Evolutionary conservation across 176 grass and related monocot genomes (phyloP), one percentile per base, ranked within the genome.

Genomic region (maize (Zea mays)): DNA sequence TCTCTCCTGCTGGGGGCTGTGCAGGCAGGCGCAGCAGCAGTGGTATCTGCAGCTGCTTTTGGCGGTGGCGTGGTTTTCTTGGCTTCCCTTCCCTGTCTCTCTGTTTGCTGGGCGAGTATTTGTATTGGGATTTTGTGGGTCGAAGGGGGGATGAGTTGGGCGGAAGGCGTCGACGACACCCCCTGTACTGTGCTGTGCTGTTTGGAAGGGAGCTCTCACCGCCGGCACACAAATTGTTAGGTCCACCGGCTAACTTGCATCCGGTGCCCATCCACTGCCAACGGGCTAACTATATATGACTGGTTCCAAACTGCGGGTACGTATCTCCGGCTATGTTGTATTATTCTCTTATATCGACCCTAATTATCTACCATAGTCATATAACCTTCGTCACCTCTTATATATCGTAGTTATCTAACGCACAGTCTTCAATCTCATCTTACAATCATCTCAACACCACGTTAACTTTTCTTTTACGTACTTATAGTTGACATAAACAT

Each of bases 91-190:
- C 16, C n/a, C 5, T 59, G 42, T 13, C 46, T 47, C 17, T 8
- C 89, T 79, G 77, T 91, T 81, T 88, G 55, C 34, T 72, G 62
- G 85, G 46, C 48, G 63, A 57, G 89, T 87, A 88, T 79, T 80
- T 84, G 58, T 86, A 84, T 79, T 81, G 82, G 52, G 78, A 77
- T 51, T 71, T 86, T 79, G 65, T 51, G 79, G 74, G 75, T 79
- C 73, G 62, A 67, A 64, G 35, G 13, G 70, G 59, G 21, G 76
- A 88, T 88, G 65, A 84, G 88, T 81, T 81, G 76, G 77, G 88
- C 77, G 5, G 20, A 70, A 63, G 85, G 56, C 85, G 79, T 79
- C 67, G 81, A 91, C 81, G 89, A 71, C 78, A 68, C 13, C 34
- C 78, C 38, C 38, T 4, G 2, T 39, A 27, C 55, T 82, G 68